Percentiles rank a stretch among this genome's conserved stretches.
These are phyloP conservation scores for Priceomyces medius DNA, from an alignment of 805 yeast species.

Conservation along the genomic window DNA sequence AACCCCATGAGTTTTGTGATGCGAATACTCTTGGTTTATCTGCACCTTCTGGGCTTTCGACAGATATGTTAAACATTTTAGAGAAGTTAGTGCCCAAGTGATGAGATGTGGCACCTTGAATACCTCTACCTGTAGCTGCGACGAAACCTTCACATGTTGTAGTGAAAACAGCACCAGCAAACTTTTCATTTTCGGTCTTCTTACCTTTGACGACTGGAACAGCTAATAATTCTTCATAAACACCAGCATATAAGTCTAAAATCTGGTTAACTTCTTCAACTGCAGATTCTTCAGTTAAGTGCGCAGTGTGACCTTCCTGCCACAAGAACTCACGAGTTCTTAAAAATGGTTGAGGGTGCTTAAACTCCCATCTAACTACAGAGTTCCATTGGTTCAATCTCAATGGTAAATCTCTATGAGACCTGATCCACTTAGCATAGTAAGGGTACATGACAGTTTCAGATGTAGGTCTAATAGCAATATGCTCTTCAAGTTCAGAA, in stretches of 20 bases:
- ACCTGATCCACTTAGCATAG: conserved; percentile 98
- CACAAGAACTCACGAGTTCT: conserved; percentile 98
- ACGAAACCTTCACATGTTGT: conserved; percentile 96
- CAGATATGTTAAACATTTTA: conserved; percentile 94
- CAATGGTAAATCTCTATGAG: conserved; percentile 96
- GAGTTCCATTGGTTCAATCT: conserved; percentile 99
- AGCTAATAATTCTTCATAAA: conserved; percentile 90
- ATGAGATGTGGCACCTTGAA: conserved; percentile 98
- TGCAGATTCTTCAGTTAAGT: conserved; percentile 80
- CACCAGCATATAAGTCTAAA: conserved; percentile 77
- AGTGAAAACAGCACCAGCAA: conserved; percentile 96
- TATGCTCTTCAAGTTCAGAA: conserved; percentile 94
- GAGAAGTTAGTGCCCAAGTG: conserved; percentile 97
- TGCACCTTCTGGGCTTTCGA: conserved; percentile 91
- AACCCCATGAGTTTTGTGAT: conserved; percentile 99
- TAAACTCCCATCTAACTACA: conserved; percentile 99
- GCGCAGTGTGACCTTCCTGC: conserved; percentile 99
- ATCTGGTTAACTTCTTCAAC: conserved; percentile 80
- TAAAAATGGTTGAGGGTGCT: conserved; percentile 98
- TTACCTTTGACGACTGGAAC: conserved; percentile 95
- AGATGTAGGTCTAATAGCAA: conserved; percentile 98
- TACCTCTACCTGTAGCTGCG: conserved; percentile 99
- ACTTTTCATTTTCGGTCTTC: conserved; percentile 96
- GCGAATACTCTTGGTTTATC: conserved; percentile 85
- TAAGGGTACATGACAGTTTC: conserved; percentile 99